Percentiles rank a stretch among this genome's conserved stretches.
Conservation (phyloP, 148 eudicot species). For the Limonium bicolor region DNA sequence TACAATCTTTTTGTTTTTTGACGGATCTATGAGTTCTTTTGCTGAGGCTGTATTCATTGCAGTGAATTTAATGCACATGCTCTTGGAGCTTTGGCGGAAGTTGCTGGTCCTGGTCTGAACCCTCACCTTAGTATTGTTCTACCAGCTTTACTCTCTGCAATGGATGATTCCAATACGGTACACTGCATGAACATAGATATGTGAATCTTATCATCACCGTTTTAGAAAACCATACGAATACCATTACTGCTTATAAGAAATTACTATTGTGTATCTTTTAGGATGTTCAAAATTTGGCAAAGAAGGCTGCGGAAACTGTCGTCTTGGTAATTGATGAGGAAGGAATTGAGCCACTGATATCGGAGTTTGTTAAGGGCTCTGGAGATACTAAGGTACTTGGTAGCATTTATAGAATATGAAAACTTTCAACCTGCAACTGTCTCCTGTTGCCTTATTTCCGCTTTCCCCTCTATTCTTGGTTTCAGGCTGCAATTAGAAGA, state of each 20-base stretch:
- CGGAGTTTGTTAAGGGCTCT: constrained; percentile 78
- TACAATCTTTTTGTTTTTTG: neutral
- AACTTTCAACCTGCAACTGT: too few species aligned
- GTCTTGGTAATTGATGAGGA: constrained; percentile 92
- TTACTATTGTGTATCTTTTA: constrained; percentile 10
- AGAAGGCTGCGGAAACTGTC: constrained; percentile 94
- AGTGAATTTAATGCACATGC: constrained; percentile 99
- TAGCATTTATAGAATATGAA: too few species aligned
- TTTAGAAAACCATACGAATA: neutral
- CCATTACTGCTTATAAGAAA: too few species aligned
- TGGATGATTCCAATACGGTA: constrained; percentile 73
- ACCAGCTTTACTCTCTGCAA: constrained; percentile 79
- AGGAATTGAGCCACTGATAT: constrained; percentile 66
- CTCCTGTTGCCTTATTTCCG: neutral
- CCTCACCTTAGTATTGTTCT: constrained; percentile 65
- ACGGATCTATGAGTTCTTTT: neutral
- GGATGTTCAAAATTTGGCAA: constrained; percentile 66
- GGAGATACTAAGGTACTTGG: constrained; percentile 54
- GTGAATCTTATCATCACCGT: too few species aligned
- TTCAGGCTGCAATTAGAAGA: constrained; percentile 65
- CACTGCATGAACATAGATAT: too few species aligned
- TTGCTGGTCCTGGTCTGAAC: constrained; percentile 89
- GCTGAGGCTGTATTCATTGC: neutral
- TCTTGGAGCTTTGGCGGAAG: constrained; percentile 95
- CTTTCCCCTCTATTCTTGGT: neutral